phyloP scores from a whole-genome alignment of 208 protist genomes.

The Leishmania braziliensis region DNA sequence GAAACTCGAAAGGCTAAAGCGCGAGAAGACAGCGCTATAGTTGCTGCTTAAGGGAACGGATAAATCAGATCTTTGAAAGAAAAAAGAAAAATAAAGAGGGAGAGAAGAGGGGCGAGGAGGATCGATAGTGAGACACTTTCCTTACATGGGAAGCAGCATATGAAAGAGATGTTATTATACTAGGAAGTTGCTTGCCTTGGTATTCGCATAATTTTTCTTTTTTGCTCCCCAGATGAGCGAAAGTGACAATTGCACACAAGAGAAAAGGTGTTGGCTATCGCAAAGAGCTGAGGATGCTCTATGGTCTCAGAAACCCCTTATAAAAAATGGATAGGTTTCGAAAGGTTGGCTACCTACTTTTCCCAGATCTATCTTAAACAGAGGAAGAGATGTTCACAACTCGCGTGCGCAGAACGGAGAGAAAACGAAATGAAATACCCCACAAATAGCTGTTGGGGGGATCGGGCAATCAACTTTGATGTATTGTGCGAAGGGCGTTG shows the following conservation, averaged over 20 bases:
- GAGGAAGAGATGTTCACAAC: not conserved
- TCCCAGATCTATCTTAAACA: not conserved
- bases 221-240: not conserved
- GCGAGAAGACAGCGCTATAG: constrained; percentile 3
- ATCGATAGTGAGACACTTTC: not conserved
- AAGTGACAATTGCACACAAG: not conserved
- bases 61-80: not conserved
- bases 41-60: not conserved
- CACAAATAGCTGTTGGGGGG: not conserved
- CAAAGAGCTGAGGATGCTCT: not conserved
- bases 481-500: not conserved
- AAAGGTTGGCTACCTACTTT: not conserved
- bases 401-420: not conserved
- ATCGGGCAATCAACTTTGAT: not conserved
- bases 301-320: not conserved
- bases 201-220: not conserved
- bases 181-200: not conserved
- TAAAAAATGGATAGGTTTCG: not conserved
- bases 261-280: not conserved
- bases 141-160: not conserved
- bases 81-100: constrained; percentile 16
- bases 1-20: not conserved
- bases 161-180: not conserved
- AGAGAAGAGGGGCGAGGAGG: not conserved
- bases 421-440: not conserved